These are phyloP conservation scores for Vigna nakashimae DNA, from an alignment of 306 rosid species.

Conservation along the genomic window DNA sequence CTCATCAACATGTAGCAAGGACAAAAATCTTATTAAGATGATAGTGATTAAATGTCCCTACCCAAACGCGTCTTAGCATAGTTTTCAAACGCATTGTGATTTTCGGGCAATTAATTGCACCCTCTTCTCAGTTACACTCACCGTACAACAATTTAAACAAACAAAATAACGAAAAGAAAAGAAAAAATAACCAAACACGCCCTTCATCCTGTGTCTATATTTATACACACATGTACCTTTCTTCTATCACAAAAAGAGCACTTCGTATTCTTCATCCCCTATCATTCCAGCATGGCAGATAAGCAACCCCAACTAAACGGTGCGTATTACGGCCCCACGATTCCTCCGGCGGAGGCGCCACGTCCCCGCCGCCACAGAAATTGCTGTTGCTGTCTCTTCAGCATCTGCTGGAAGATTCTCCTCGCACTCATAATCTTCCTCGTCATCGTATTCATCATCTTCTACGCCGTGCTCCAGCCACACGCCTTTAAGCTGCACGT, in stretches of 20 bases:
- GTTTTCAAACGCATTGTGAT: no score
- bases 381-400: slow-evolving; percentile 55
- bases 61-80: no score
- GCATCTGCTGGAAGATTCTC: slow-evolving; percentile 52
- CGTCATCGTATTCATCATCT: slow-evolving; percentile 49
- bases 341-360: slow-evolving; percentile 30
- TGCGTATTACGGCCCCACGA: slow-evolving; percentile 39
- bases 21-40: no score
- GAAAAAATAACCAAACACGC: background rate
- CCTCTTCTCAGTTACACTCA: no score
- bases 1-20: no score
- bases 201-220: background rate
- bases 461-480: slow-evolving; percentile 64
- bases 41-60: no score
- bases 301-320: slow-evolving; percentile 38
- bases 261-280: background rate
- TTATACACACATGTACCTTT: background rate
- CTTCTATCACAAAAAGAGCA: background rate
- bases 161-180: background rate
- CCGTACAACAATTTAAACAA: no score
- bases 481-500: slow-evolving; percentile 58
- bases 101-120: no score
- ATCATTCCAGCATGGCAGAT: background rate
- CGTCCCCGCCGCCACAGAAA: background rate
- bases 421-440: slow-evolving; percentile 39